Evolutionary conservation across 2,329 filamentous ascomycete species (phyloP), one percentile per base, ranked within the genome.

Genomic region (Claviceps pusilla): DNA sequence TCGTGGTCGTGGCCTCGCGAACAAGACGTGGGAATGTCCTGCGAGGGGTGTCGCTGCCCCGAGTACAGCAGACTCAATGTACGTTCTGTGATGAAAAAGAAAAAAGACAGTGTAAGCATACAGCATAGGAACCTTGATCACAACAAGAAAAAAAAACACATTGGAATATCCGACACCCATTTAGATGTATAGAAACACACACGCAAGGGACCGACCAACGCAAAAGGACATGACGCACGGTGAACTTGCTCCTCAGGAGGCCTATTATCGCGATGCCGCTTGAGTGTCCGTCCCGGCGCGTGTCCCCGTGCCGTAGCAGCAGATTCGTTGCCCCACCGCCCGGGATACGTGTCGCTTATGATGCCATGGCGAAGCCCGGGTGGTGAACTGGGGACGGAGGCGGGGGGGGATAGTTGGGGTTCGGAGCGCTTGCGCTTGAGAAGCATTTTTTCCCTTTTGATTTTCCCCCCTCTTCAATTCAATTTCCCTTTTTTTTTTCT

Each of bases 351-450:
- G 57, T 66, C 31, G 29, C 29, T 7, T 10, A 68, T 60, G 51
- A 64, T 57, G 57, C 51, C 54, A 46, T 37, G 55, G 51, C 49
- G 56, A 33, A 33, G 4, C 7, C 35, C 11, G 10, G 35, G 35
- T 37, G 35, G 54, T 45, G 57, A 59, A 5, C 65, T 59, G 35
- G 68, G 67, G 58, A 28, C 72, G 47, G 71, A 69, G 56, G 68
- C 71, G 47, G 73, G 73, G 41, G 71, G 71, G 41, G 71, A 68
- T 56, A 81, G 69, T 63, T 81, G 78, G 28, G 77, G 78, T 54
- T 76, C 73, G 60, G 80, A 83, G 47, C 79, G 76, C 71, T 84
- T 84, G 67, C 81, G 79, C 65, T 84, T 84, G 63, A 81, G 69
- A 31, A 74, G 65, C 76, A 79, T 80, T 58, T 60, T 60, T 7